Base-by-base conservation (phyloP, 2,329 filamentous ascomycete species). In the Trichoderma afroharzianum region DNA sequence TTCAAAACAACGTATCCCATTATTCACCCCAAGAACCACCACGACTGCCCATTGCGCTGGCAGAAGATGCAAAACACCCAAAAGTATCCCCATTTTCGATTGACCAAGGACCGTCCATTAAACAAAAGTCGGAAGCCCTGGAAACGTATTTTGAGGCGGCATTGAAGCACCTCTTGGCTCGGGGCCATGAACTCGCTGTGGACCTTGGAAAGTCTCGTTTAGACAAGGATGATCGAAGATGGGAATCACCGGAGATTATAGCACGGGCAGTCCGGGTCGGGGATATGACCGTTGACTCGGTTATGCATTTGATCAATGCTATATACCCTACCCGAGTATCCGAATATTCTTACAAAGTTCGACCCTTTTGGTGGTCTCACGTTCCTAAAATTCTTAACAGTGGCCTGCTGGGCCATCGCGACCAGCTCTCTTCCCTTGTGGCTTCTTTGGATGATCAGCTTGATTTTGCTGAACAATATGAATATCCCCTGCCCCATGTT, bases 1-100 rank as follows among this genome's bases (percentile, higher is more conserved):
- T 88, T 68, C 80, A 85, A 50, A 78, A 82, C 24, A 87, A 87
- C 69, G 84, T 92, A 50, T 77, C 73, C 14, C 70, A 79, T 28
- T 76, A 77, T 63, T 32, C 74, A 61, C n/a, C 68, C n/a, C 70
- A 71, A n/a, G 73, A 57, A 15, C 76, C 76, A 61, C 80, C 79
- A 21, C 72, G 73, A 11, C 74, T 82, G 12, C 79, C 80, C 6
- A 64, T 71, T 36, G 80, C 79, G 21, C 76, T 82, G 14, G 72
- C 73, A 18, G 77, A 80, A 72, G 80, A 82, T 67, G 76, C 78
- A 43, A 77, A 74, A 57, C 76, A 75, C n/a, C 72, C 74, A 32
- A 81, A 80, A 70, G 75, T 73, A 2, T 81, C 80, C 6, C 77
- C 75, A 21, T 77, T 81, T 36, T 77, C 75, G 67, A 73, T 75